Base-by-base conservation (phyloP, 768 basidiomycete species). In the Leucosporidium creatinivorum region DNA sequence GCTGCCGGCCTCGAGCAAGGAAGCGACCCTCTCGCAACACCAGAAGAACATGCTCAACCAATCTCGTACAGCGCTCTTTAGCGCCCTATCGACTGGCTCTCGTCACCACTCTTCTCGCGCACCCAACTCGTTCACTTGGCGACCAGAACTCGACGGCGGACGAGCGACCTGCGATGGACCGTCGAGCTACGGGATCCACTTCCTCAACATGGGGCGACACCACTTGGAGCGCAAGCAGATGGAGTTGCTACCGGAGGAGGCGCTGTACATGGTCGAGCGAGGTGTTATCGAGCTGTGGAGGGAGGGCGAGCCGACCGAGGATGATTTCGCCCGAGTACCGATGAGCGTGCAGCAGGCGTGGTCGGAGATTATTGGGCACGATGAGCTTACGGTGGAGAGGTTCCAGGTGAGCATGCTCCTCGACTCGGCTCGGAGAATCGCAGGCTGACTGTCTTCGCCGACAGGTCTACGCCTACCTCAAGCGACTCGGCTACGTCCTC, bases 291-390 rank as follows among this genome's bases (percentile, higher is more conserved):
- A 89, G 69, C 92, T 92, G 74, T 92, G 87, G 84, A 87, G 86
- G 75, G 80, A 84, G 68, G 33, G 3, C 9, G 63, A 30, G 17
- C 60, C 28, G 21, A 54, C 44, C 28, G 58, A 28, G 12, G 63
- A 57, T 21, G 65, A 57, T 25, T 52, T 55, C 28, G 44, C 47
- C 39, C 49, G 64, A 19, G 75, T 75, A 23, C 90, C 91, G 0
- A 93, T 97, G 88, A 86, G 85, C 60, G 92, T 91, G 5, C 90
- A 96, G 77, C 91, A 98, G 74, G 91, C 87, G 0, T 97, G 86
- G 75, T 81, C 83, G 1, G 87, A 89, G 75, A 88, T 94, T 85
- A 85, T 96, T 63, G 91, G 89, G 7, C 82, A 78, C 58, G 87
- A 88, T 52, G 86, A 85, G 56, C 77, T 97, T 48, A 88, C 87